Evolutionary conservation across 2,329 filamentous ascomycete species (phyloP).

Genomic region (Purpureocillium takamizusanense): DNA sequence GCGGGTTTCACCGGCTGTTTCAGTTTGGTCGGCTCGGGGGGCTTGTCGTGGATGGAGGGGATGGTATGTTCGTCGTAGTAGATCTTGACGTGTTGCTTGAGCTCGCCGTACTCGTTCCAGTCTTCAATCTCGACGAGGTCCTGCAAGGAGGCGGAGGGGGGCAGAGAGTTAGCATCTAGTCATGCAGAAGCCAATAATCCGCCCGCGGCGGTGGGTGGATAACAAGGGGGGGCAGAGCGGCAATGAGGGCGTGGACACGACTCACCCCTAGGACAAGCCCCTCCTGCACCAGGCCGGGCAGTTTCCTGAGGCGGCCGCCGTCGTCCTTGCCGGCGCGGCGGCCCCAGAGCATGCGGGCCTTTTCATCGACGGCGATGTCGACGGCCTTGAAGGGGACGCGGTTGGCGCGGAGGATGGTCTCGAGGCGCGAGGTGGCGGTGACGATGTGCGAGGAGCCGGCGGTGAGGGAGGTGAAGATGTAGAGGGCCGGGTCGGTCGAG

Average conservation of each 20-base stretch:
- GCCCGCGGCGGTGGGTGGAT: too few species aligned
- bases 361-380: slow-evolving; percentile 83
- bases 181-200: too few species aligned
- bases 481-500: slow-evolving; percentile 63
- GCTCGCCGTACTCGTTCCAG: slow-evolving; percentile 97
- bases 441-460: slow-evolving; percentile 94
- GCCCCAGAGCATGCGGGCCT: slow-evolving; percentile 81
- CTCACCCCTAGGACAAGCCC: slow-evolving; percentile 77
- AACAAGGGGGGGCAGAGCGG: not conserved
- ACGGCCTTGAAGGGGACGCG: slow-evolving; percentile 87
- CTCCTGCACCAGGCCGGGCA: slow-evolving; percentile 83
- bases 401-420: slow-evolving; percentile 94
- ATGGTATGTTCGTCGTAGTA: slow-evolving; percentile 55
- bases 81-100: slow-evolving; percentile 74
- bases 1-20: slow-evolving; percentile 14
- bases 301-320: slow-evolving; percentile 56
- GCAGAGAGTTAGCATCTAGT: not conserved
- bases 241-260: slow-evolving; percentile 13
- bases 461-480: slow-evolving; percentile 93
- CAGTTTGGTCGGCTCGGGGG: slow-evolving; percentile 28
- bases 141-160: slow-evolving; percentile 32
- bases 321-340: slow-evolving; percentile 68
- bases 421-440: slow-evolving; percentile 88
- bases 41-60: slow-evolving; percentile 43
- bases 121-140: slow-evolving; percentile 93